Evolutionary conservation across 2,329 filamentous ascomycete species (phyloP), one percentile per base, ranked within the genome.

Genomic region (Rutstroemia sp.): DNA sequence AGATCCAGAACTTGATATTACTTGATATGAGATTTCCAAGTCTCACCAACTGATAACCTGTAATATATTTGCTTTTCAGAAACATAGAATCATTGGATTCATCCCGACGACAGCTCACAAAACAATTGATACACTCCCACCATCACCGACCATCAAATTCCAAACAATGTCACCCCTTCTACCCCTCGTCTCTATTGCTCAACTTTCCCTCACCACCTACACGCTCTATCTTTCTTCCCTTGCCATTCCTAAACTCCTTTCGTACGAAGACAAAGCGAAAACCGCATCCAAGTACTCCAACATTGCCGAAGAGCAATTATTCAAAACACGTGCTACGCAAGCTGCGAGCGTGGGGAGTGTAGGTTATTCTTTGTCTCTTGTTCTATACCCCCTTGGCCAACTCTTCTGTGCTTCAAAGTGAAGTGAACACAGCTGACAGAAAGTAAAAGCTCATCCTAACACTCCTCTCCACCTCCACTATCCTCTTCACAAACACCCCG

Each of bases 261-360:
- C 71, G 51, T 78, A 77, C 62, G 75, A 78, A 62, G 67, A 71
- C n/a, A 71, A 70, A 25, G 66, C 68, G 45, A 68, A 77, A 62
- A 75, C 74, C 60, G 70, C 73, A 16, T 75, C 76, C 8, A 70
- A 75, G 59, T 72, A 73, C 65, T 77, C 74, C 3, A 70, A 70
- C 30, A 70, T 71, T 41, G 75, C 73, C 7, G 72, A 67, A 39
- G 60, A 67, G 5, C 72, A 78, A 61, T 65, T 77, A 21, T 66
- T 71, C 62, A 72, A 72, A 62, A 78, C 76, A 3, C 68, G 74
- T 52, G 71, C 68, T 0, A 79, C 75, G 0, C 74, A 76, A 58
- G 69, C 70, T 1, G 52, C 52, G 12, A 54, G 42, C 4, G 44
- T 49, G 19, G 52, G 27, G 19, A 37, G 42, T 49, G 52, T 54